Base-by-base conservation (phyloP, 176 grass and related monocot species). In the Otatea glauca region DNA sequence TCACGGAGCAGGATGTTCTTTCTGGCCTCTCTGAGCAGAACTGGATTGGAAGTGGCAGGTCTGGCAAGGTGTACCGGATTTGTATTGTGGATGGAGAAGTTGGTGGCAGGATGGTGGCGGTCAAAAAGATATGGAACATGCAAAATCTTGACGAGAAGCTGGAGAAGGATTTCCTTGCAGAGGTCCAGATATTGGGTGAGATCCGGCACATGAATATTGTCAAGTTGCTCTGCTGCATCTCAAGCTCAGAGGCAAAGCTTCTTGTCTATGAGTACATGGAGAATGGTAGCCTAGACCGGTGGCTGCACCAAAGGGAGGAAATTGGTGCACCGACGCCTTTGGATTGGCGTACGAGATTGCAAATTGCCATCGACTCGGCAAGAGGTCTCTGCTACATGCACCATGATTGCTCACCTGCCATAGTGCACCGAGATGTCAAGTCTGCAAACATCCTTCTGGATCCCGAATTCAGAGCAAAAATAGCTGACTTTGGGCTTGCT, bases 251-350 rank as follows among this genome's bases (percentile, higher is more conserved):
- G 8, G 63, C 60, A 37, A 96, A 93, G 69, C 64, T 96, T 35
- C 75, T 96, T 66, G 91, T 93, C 42, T 96, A 92, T 24, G 91
- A 91, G 61, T 96, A 91, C 67, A 91, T 92, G 90, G 84, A 96
- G 68, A 91, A 93, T 17, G 85, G 74, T 4, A 96, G 91, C 81
- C 61, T 96, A 43, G 74, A 91, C 18, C 39, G 45, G 14, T 91
- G 89, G 94, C 77, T 93, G 53, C 88, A 93, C 53, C 77, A 74
- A 34, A 76, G 67, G 38, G 53, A 80, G 11, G 53, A 70, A 74
- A 86, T 71, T 7, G 59, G 68, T 24, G 54, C 51, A 14, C 42
- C 76, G 42, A 17, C 11, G 12, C 43, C 84, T 8, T 72, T 91
- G 41, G 67, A 96, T 77, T 96, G 81, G 94, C 83, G 69, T 0